Percentiles rank a stretch among this genome's conserved stretches.
These are phyloP conservation scores for Neurospora hispaniola DNA, from an alignment of 495 filamentous ascomycete genomes.

Conservation along the genomic window DNA sequence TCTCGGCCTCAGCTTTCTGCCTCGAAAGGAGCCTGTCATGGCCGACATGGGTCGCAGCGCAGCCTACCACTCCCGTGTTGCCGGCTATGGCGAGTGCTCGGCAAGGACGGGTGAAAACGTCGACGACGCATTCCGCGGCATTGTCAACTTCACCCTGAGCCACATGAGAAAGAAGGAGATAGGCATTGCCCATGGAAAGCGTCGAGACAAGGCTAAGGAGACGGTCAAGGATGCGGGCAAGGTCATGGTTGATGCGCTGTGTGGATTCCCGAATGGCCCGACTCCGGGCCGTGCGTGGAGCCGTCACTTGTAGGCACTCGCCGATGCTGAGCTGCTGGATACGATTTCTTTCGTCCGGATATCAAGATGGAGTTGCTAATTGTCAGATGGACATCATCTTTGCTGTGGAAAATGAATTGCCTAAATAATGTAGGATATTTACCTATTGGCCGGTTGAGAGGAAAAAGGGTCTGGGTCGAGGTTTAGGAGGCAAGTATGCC, in stretches of 20 bases:
- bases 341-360: background rate
- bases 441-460: background rate
- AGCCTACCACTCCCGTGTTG: background rate
- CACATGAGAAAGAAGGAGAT: constrained; percentile 1
- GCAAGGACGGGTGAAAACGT: constrained; percentile 12
- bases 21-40: constrained; percentile 2
- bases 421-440: background rate
- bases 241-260: background rate
- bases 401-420: background rate
- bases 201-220: background rate
- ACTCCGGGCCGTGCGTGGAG: background rate
- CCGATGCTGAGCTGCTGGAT: background rate
- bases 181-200: background rate
- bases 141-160: constrained; percentile 5
- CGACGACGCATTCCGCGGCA: constrained; percentile 2
- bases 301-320: background rate
- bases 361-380: background rate
- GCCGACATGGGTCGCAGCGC: background rate
- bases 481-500: background rate
- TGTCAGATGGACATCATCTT: background rate
- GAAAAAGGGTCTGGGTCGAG: background rate
- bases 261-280: background rate
- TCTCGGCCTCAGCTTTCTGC: constrained; percentile 10
- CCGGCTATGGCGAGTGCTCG: constrained; percentile 16
- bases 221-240: background rate